Evolutionary conservation across 1,284 basidiomycete genomes (phyloP), one percentile per base, ranked within the genome.

Genomic region (Cutaneotrichosporon dermatis): DNA sequence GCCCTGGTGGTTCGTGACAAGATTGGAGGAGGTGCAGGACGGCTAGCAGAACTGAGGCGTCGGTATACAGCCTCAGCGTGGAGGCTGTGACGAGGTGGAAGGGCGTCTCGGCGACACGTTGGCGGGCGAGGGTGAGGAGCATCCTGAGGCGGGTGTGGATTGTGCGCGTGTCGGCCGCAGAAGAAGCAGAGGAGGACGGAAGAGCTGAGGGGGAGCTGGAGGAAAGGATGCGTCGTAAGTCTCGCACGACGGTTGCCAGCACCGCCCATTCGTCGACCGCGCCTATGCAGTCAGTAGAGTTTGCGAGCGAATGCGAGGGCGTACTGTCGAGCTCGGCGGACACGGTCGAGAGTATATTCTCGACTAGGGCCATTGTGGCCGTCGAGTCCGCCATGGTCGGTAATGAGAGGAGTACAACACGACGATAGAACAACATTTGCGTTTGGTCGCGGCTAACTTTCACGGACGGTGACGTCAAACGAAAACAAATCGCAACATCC

Each of bases 41-140:
- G 10, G 57, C 65, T 10, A 52, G 63, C 6, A 79, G 62, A 0
- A 82, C 54, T 0, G 69, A 67, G 0, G 76, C 67, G 59, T 83
- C 82, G 16, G 80, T 79, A 63, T 81, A 82, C 33, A 80, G 68
- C 6, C 74, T 59, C 9, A 82, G 69, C 76, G 80, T 81, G 36
- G 65, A 57, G 0, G 50, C 35, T 0, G 73, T 67, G 5, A 83
- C 80, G 11, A 64, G 53, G 37, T 72, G 66, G 67, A 79, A 83
- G 1, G 75, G 75, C 46, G 73, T 72, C 0, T 75, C 61, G 42
- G 74, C 69, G 63, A 83, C 78, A 36, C 76, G 70, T 9, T 79
- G 74, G 49, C 80, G 61, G 4, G 81, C 77, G 2, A 80, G 66
- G 2, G 63, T 60, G 5, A 78, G 69, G 8, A 82, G 69, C 0